phyloP scores from a whole-genome alignment of 2,329 filamentous ascomycete species.

The Talaromyces pinophilus region DNA sequence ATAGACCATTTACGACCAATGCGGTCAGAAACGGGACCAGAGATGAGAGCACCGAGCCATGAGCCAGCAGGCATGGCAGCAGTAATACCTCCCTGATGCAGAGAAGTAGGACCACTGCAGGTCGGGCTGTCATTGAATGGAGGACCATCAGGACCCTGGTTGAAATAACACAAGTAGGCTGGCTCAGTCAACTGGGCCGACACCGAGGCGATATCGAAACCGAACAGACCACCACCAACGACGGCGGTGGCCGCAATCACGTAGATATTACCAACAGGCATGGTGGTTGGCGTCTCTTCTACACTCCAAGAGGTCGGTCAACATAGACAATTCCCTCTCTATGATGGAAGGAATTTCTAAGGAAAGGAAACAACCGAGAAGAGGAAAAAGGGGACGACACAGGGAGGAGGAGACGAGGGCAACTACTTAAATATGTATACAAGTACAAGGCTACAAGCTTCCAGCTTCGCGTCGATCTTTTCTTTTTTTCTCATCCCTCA shows the following conservation, averaged over 20 bases:
- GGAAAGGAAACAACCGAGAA: not conserved
- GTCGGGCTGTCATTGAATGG: conserved; percentile 29
- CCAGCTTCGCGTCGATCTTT: conserved; percentile 1
- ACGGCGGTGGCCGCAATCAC: conserved; percentile 60
- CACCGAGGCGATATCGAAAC: conserved; percentile 79
- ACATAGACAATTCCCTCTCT: conserved; percentile 8
- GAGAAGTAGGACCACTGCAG: conserved; percentile 52
- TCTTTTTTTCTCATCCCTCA: not conserved
- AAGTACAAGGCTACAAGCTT: not conserved
- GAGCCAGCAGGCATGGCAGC: conserved; percentile 74
- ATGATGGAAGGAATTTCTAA: not conserved
- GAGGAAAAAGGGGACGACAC: not conserved
- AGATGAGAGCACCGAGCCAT: conserved; percentile 61
- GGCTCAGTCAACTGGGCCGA: conserved; percentile 53
- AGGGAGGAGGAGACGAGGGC: not conserved
- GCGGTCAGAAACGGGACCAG: conserved; percentile 57
- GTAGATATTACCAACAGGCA: conserved; percentile 59
- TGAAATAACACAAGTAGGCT: conserved; percentile 40
- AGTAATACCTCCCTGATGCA: conserved; percentile 69
- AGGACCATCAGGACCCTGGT: conserved; percentile 47
- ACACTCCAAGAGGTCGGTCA: conserved; percentile 7
- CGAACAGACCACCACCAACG: conserved; percentile 70
- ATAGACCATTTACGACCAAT: conserved; percentile 57
- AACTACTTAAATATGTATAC: conserved; percentile 15
- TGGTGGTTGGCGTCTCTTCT: conserved; percentile 27